These are phyloP conservation scores for Aurifilum marmelostoma DNA, from an alignment of 2,329 filamentous ascomycete genomes.

Conservation along the genomic window DNA sequence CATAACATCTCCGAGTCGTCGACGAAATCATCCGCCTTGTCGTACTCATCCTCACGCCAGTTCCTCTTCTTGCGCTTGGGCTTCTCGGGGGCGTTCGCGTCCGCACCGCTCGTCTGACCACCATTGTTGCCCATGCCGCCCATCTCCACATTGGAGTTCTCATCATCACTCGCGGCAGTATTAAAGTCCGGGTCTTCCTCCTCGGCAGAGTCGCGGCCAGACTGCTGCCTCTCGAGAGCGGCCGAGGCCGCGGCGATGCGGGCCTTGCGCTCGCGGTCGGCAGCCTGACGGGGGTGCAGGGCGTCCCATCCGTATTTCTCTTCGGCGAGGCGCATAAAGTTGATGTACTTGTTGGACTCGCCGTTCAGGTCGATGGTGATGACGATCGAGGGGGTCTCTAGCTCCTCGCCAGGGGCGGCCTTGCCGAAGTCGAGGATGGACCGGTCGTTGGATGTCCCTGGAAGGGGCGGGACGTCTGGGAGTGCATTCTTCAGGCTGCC, in stretches of 20 bases:
- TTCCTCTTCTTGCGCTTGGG: constrained; percentile 77
- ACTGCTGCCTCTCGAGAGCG: constrained; percentile 76
- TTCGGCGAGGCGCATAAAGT: constrained; percentile 92
- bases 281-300: constrained; percentile 86
- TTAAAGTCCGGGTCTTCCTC: constrained; percentile 41
- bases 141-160: constrained; percentile 73
- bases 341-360: constrained; percentile 87
- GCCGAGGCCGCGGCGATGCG: constrained; percentile 88
- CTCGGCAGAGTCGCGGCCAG: constrained; percentile 54
- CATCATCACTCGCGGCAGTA: constrained; percentile 66
- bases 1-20: constrained; percentile 94
- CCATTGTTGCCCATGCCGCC: constrained; percentile 65
- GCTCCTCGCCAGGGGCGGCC: constrained; percentile 61
- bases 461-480: constrained; percentile 38
- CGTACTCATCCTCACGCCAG: constrained; percentile 81
- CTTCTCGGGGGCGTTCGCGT: constrained; percentile 64
- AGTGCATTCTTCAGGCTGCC: constrained; percentile 52
- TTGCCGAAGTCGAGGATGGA: constrained; percentile 67
- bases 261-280: constrained; percentile 83
- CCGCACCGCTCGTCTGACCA: constrained; percentile 59
- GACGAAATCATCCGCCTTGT: constrained; percentile 81
- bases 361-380: constrained; percentile 81
- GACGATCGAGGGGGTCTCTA: constrained; percentile 74
- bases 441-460: constrained; percentile 47
- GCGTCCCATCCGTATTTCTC: constrained; percentile 95